These are phyloP conservation scores for Globisporangium nunn DNA, from an alignment of 352 stramenopile species.

Conservation along the genomic window DNA sequence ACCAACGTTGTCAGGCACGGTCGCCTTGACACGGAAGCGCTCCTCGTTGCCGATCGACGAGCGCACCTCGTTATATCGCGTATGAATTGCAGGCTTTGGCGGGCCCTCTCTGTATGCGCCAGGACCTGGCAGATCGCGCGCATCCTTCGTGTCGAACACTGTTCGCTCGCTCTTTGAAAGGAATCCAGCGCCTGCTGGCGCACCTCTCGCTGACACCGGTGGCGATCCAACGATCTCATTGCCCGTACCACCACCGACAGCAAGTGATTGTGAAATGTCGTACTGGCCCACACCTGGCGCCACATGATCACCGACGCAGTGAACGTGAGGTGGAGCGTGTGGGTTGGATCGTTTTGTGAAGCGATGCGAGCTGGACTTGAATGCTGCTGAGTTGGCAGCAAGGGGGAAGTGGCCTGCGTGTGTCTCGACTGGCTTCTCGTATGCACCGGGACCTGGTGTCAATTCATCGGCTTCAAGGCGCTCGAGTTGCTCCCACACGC, in stretches of 20 bases:
- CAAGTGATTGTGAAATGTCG: constrained; percentile 17
- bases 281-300: constrained; percentile 45
- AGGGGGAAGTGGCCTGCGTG: constrained; percentile 28
- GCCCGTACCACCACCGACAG: neutral
- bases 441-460: constrained; percentile 54
- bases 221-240: neutral
- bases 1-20: constrained; percentile 34
- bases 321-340: constrained; percentile 41
- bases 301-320: constrained; percentile 37
- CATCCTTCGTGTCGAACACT: constrained; percentile 34
- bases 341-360: constrained; percentile 35
- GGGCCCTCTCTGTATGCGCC: constrained; percentile 29
- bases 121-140: constrained; percentile 37
- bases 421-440: constrained; percentile 20
- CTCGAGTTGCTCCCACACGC: constrained; percentile 57
- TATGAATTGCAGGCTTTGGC: constrained; percentile 11
- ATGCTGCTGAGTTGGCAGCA: constrained; percentile 37
- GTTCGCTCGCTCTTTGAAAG: constrained; percentile 34
- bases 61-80: constrained; percentile 28
- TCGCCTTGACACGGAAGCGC: constrained; percentile 45
- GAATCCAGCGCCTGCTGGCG: constrained; percentile 21
- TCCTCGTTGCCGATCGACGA: constrained; percentile 41
- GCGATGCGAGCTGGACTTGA: constrained; percentile 49
- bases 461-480: constrained; percentile 33
- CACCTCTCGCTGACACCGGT: constrained; percentile 8